Percentiles rank a stretch among this genome's conserved stretches.
These are phyloP conservation scores for Ogataea nakhonphanomensis DNA, from an alignment of 805 yeast genomes.

Conservation along the genomic window DNA sequence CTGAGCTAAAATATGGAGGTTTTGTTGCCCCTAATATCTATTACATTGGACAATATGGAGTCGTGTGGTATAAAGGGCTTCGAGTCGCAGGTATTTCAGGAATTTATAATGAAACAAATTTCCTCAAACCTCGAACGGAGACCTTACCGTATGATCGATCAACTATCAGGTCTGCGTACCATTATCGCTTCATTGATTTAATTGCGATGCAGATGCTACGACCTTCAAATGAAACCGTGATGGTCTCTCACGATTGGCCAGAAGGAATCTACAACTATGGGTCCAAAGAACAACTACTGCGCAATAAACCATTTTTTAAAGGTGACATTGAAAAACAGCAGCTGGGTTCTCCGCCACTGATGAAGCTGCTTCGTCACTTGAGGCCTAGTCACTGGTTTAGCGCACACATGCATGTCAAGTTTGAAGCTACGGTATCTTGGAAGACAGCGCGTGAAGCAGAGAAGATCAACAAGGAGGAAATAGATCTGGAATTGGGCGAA, in stretches of 20 bases:
- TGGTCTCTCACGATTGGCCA: conserved; percentile 95
- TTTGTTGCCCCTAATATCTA: conserved; percentile 89
- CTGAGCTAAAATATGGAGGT: conserved; percentile 79
- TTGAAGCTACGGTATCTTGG: conserved; percentile 49
- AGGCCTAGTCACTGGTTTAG: conserved; percentile 79
- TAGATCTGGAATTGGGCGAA: conserved; percentile 8
- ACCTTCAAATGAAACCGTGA: conserved; percentile 41
- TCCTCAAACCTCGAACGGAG: conserved; percentile 40
- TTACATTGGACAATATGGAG: conserved; percentile 76
- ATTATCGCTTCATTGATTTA: conserved; percentile 64
- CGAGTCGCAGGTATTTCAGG: conserved; percentile 84
- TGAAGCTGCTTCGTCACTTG: conserved; percentile 48
- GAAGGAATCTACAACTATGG: conserved; percentile 70
- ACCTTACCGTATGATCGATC: conserved; percentile 45
- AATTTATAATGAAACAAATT: conserved; percentile 58
- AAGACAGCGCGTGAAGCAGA: conserved; percentile 10
- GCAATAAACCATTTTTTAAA: conserved; percentile 62
- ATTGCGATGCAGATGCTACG: conserved; percentile 48
- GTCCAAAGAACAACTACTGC: conserved; percentile 44
- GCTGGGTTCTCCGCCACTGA: conserved; percentile 72
- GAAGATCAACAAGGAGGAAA: conserved; percentile 9
- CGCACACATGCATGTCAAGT: conserved; percentile 83
- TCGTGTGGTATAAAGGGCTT: conserved; percentile 70
- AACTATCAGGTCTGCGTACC: conserved; percentile 61
- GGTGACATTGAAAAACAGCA: conserved; percentile 55